Evolutionary conservation across 1,284 basidiomycete species (phyloP).

Genomic region (Calocybe gambosa): DNA sequence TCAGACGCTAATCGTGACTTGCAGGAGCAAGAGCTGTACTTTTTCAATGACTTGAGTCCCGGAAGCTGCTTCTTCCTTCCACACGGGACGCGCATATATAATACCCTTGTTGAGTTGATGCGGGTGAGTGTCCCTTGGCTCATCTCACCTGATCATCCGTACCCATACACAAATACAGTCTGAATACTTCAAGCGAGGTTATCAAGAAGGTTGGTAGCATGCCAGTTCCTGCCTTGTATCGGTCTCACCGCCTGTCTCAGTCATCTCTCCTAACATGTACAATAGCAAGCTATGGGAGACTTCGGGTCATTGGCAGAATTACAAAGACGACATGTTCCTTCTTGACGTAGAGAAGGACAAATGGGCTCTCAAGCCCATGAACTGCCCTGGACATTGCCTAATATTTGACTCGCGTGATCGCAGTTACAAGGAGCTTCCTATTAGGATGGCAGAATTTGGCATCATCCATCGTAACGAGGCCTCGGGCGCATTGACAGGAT

Average conservation of each 20-base stretch:
- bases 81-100: constrained; percentile 96
- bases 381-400: constrained; percentile 96
- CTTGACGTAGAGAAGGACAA: constrained; percentile 94
- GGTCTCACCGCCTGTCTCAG: constrained; percentile 30
- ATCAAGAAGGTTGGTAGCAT: constrained; percentile 64
- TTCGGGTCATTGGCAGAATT: constrained; percentile 98
- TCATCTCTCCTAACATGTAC: constrained; percentile 98
- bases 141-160: constrained; percentile 5
- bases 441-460: constrained; percentile 98
- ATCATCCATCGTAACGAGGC: constrained; percentile 98
- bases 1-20: constrained; percentile 6
- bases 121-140: constrained; percentile 50
- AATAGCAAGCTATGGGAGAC: constrained; percentile 97
- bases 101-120: constrained; percentile 88
- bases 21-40: constrained; percentile 94
- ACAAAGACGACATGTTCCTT: constrained; percentile 96
- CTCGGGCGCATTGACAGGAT: constrained; percentile 87
- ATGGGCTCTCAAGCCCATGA: constrained; percentile 98
- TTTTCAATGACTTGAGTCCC: constrained; percentile 96
- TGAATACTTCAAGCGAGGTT: constrained; percentile 84
- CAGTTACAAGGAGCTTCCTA: constrained; percentile 92
- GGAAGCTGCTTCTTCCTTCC: constrained; percentile 97
- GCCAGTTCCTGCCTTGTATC: neutral
- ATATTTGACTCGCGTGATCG: constrained; percentile 95
- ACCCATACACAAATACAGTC: constrained; percentile 31